Base-by-base conservation (phyloP, 2,329 filamentous ascomycete genomes). In the Sphaerulina populicola region DNA sequence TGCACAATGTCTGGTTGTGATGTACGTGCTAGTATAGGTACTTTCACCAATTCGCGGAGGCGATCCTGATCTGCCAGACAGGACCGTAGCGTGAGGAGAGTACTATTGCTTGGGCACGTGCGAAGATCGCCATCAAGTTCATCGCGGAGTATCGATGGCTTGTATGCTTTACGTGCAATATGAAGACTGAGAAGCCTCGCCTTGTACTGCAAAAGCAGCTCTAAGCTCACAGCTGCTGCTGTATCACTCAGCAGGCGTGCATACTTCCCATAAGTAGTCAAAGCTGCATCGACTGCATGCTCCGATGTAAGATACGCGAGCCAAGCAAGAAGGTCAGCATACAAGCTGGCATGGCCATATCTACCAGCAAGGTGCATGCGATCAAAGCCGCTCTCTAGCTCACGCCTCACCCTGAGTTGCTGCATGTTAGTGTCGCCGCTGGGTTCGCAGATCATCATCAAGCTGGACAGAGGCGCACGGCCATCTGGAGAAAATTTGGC, bases 51-150 rank as follows among this genome's bases (percentile, higher is more conserved):
- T 5, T 77, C 74, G n/a, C 86, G 81, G 15, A 94, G 79, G 14
- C 87, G 84, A 59, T 94, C 86, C 55, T 88, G 79, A 1, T 80
- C 75, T 64, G 91, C 83, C 55, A 86, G 82, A 74, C 83, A 86
- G n/a, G 82, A 77, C 57, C 85, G 85, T 0, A 93, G 70, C 1
- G 78, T 74, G 1, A 94, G 75, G 55, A 96, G 83, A 5, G 88
- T 74, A 1, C 81, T 86, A 69, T 95, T 96, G 44, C 74, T 73
- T 0, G 89, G 88, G 64, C 89, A 94, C 6, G 71, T 64, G 0
- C 62, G 60, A 18, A 93, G 72, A 55, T 83, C 85, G 2, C 73
- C 69, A 4, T 72, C 69, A 0, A 95, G 70, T 10, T 82, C 72
- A 6, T 76, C 69, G 39, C 85, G 82, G 31, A 94, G 67, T 14